Evolutionary conservation across 2,329 filamentous ascomycete species (phyloP).

Genomic region (Arthrobotrys iridis): DNA sequence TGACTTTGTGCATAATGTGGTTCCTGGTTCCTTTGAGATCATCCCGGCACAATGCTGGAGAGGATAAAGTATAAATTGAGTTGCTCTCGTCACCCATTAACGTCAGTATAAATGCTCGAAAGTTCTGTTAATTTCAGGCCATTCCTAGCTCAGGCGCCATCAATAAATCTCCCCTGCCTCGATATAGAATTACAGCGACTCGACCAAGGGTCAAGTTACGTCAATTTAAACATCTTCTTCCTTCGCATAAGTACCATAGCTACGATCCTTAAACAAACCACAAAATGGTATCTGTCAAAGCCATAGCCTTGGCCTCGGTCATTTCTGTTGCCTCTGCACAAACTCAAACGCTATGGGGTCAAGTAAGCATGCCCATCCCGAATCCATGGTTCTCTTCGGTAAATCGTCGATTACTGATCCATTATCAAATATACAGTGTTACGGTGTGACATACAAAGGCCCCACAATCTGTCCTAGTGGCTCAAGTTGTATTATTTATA

Average conservation of each 20-base stretch:
- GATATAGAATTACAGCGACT: no score
- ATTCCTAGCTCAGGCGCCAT: not conserved
- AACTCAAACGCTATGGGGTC: conserved; percentile 28
- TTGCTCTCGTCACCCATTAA: not conserved
- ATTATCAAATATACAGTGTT: not conserved
- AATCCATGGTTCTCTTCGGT: not conserved
- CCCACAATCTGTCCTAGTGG: conserved; percentile 10
- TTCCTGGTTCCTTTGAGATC: not conserved
- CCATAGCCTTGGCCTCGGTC: not conserved
- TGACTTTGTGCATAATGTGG: not conserved
- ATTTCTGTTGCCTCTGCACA: conserved; percentile 19
- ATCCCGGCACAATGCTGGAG: not conserved
- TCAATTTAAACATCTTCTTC: not conserved
- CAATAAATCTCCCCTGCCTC: not conserved
- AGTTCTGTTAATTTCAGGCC: no score
- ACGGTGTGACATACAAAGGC: conserved; percentile 19
- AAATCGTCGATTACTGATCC: not conserved
- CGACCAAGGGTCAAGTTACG: not conserved
- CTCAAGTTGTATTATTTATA: conserved; percentile 2
- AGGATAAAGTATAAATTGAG: conserved; percentile 2
- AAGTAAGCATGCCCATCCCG: conserved; percentile 5
- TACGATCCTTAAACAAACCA: not conserved
- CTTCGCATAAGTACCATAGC: no score
- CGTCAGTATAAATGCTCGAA: not conserved
- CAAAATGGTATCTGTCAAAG: conserved; percentile 14